Evolutionary conservation across 2,329 filamentous ascomycete species (phyloP), one percentile per base, ranked within the genome.

Genomic region (Fusarium multiceps): DNA sequence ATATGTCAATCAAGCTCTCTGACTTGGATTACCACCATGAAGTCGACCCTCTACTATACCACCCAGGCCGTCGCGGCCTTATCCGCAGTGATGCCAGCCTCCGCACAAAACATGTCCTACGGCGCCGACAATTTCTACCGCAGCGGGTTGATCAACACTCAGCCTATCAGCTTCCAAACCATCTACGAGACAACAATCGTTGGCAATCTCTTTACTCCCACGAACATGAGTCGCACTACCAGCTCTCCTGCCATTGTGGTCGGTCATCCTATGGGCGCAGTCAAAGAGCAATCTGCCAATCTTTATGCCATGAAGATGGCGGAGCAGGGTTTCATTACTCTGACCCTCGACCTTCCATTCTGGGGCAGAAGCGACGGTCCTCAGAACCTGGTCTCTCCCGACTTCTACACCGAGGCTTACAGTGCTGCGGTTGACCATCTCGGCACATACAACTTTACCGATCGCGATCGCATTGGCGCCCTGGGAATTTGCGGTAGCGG

Each of bases 71-170:
- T 53, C 13, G 9, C 6, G 4, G 5, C 20, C 2, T 10, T 46
- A 7, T 16, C 56, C 2, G 23, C 7, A 13, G 32, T 23, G 8
- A 0, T 18, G 8, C 0, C 41, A 43, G 41, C 21, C 12, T 16
- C 30, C 3, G 56, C 56, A 0, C 56, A 55, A 6, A 55, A 55
- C 13, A 40, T 59, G 6, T 59, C 56, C 2, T 40, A 28, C 7
- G 41, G 49, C 10, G 56, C 56, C 16, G 56, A 55, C 12, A 59
- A 59, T 16, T 55, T 59, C 30, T 59, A 55, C 49, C 49, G 30
- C 3, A 55, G 49, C 23, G 40, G 55, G 3, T 3, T 5, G 5
- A 23, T 59, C 23, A 8, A 20, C 0, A 46, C 43, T 3, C 56
- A 55, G 23, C 49, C 49, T 2, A 30, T 59, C 2, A 27, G 16